Base-by-base conservation (phyloP, 139 green algal species). In the Chlorella vulgaris region DNA sequence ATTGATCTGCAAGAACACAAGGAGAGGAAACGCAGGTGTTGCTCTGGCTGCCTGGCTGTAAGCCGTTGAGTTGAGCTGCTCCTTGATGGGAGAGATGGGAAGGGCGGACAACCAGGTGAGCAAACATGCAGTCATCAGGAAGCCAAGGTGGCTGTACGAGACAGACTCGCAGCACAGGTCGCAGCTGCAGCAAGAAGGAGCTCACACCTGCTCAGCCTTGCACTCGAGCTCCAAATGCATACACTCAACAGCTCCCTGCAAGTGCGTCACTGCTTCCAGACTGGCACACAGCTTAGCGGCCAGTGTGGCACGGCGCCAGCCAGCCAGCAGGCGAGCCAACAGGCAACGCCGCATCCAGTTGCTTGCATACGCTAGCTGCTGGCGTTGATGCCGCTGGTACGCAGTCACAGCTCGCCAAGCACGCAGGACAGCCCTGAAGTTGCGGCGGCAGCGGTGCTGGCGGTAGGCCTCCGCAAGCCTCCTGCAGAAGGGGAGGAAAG, bases 171-270 rank as follows among this genome's bases (percentile, higher is more conserved):
- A 42, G n/a, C n/a, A 21, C 40, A 40, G 19, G 15, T 38, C 66
- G 7, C 36, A 10, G 21, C 18, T 5, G 31, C 1, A 13, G 5
- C 43, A 1, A 29, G 5, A 22, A 5, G n/a, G 15, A 21, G 0
- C 31, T 35, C 74, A 28, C 61, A 66, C 76, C 76, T 81, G 50
- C 31, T 67, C 58, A 42, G 62, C 21, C 62, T 81, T 81, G 50
- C 31, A 31, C 42, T 81, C 28, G 40, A 74, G 29, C 76, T 81
- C 76, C 21, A 39, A 2, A 24, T 42, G 38, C 4, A 70, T 61
- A 5, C 62, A 29, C 31, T 74, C 76, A 29, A 81, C 62, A 0
- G 76, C 76, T 19, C 31, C 42, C 76, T 81, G 76, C 76, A 81
- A 31, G 61, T 74, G 43, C 5, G 38, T 24, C 62, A 81, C 76